Evolutionary conservation across 2,329 filamentous ascomycete species (phyloP), one percentile per base, ranked within the genome.

Genomic region (Aspergillus spinulosporus): DNA sequence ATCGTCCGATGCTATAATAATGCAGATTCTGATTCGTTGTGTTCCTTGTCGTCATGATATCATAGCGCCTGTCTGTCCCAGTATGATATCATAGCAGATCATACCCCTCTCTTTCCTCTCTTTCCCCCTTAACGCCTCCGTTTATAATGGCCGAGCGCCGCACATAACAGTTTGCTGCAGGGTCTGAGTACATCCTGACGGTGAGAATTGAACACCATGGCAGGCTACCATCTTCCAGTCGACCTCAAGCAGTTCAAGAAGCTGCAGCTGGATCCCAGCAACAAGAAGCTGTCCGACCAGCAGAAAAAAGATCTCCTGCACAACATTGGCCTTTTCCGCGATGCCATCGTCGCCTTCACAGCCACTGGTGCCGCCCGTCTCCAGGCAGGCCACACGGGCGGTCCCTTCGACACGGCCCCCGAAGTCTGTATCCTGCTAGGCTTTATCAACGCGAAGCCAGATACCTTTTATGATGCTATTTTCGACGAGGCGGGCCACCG

Each of bases 401-500:
- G 73, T 37, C 73, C 73, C 32, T 75, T 70, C 57, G 73, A 75
- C 54, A 75, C 73, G 2, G 64, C 72, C 0, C 73, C 73, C 3
- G 73, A 75, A 65, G 72, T 75, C 26, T 75, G 72, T 52, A 72
- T 75, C 36, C 62, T 75, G 31, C 64, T 73, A 12, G 72, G 66
- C 5, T 67, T 75, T 55, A 71, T 75, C 32, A 68, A 71, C 28
- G 66, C 62, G 44, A 71, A 69, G 47, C 66, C 71, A 1, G 65
- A 66, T 11, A 63, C 62, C 46, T 74, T 66, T 59, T 58, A 72
- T 5, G 68, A 73, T 36, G 65, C 71, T 5, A 54, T 75, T 14
- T 75, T 70, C 55, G 73, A 75, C 40, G 73, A 75, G 54, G 70
- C 73, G 1, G 73, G 73, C 8, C 73, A 75, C 60, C 65, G 72